These are phyloP conservation scores for Teratosphaeria gauchensis DNA, from an alignment of 2,329 filamentous ascomycete species.

Conservation along the genomic window DNA sequence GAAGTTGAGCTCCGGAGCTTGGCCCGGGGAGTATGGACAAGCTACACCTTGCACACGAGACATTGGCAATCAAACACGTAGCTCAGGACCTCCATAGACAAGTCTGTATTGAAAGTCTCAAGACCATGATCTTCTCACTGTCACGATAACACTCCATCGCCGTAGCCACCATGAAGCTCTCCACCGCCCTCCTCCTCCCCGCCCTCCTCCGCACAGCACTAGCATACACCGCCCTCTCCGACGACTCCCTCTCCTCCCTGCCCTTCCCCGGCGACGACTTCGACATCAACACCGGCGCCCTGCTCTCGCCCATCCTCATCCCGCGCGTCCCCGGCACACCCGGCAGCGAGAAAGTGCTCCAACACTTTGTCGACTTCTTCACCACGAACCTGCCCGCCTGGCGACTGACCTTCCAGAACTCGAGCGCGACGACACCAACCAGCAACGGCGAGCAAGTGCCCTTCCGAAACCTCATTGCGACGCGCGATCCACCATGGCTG, in stretches of 20 bases:
- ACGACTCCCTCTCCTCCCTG: constrained; percentile 61
- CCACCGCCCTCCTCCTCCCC: constrained; percentile 18
- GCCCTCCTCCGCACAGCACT: constrained; percentile 22
- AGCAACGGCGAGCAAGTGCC: constrained; percentile 62
- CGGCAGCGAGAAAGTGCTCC: constrained; percentile 61
- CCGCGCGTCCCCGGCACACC: constrained; percentile 81
- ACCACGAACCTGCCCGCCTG: constrained; percentile 62
- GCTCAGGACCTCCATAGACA: not conserved
- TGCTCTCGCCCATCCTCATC: constrained; percentile 78
- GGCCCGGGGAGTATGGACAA: not conserved
- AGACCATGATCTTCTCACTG: not conserved
- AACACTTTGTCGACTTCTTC: constrained; percentile 82
- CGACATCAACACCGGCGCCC: constrained; percentile 61
- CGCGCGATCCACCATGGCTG: constrained; percentile 78
- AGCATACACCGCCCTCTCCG: constrained; percentile 57
- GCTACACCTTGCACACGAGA: not conserved
- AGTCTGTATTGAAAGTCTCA: not conserved
- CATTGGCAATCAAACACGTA: not conserved
- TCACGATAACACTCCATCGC: not conserved
- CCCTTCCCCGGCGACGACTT: constrained; percentile 60
- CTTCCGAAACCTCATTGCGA: constrained; percentile 79
- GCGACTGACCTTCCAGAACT: constrained; percentile 78
- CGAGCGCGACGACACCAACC: constrained; percentile 71
- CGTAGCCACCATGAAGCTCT: constrained; percentile 13
- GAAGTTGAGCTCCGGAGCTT: not conserved